Evolutionary conservation across 495 filamentous ascomycete species (phyloP), one percentile per base, ranked within the genome.

Genomic region (Ramalina intermedia): DNA sequence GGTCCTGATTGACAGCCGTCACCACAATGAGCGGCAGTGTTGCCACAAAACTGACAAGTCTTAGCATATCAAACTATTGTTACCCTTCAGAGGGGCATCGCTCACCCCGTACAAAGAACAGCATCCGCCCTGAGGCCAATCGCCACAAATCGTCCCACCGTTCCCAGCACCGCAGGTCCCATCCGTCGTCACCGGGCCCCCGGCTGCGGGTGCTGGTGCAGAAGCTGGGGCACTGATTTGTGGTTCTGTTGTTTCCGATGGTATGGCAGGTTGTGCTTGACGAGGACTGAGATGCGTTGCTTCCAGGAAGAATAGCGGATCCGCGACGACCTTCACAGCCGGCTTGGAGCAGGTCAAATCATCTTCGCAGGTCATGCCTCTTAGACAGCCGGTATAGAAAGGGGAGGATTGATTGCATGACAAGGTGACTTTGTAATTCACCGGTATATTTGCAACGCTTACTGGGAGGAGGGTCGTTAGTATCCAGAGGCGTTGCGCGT

Each of bases 101-200:
- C 33, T 47, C 37, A 61, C 58, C 23, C 71, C 71, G 55, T 73
- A 76, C 63, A 69, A 62, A 20, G 67, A 71, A 53, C 72, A 75
- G 54, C 72, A 75, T 50, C 59, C 53, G 24, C 72, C 72, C 37
- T 66, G 62, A 12, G 56, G 52, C 71, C 70, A 75, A 46, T 70
- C 55, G 9, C 72, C 70, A 51, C 72, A 75, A 9, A 70, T 53
- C 12, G 65, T 68, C 16, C 62, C 63, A 20, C 62, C 65, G 53
- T 71, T 70, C 16, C 50, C 57, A 17, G 59, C 57, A 46, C 72
- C 72, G 47, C 72, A 76, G 44, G 62, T 66, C n/a, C 72, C 72
- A 56, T 76, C 62, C 18, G 58, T 66, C 2, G 68, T 69, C 6
- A 52, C 57, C 4, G 52, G 41, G 16, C 61, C 67, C 38, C 55